phyloP scores from a whole-genome alignment of 768 basidiomycete species.

The Tricholoma saponaceum region DNA sequence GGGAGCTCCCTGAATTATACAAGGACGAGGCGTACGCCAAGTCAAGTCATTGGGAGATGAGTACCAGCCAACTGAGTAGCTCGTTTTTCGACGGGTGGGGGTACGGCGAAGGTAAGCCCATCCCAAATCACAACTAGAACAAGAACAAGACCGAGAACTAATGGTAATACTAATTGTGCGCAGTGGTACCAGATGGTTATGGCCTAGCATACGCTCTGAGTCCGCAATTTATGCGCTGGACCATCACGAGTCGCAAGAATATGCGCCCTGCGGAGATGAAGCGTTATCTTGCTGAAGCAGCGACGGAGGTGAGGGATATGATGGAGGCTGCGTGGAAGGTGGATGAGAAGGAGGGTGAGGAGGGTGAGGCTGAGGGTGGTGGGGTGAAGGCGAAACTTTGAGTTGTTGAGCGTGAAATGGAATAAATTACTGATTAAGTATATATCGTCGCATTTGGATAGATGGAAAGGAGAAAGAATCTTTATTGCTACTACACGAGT shows the following conservation, averaged over 20 bases:
- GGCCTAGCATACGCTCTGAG: conserved; percentile 91
- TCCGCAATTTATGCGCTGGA: conserved; percentile 83
- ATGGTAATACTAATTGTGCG: too few species aligned
- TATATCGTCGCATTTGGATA: too few species aligned
- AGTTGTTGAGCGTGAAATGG: not conserved
- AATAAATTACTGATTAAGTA: not conserved
- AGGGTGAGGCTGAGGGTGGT: not conserved
- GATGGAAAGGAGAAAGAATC: too few species aligned
- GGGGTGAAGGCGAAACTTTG: conserved; percentile 11
- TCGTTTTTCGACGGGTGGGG: conserved; percentile 93
- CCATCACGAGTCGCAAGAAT: conserved; percentile 71
- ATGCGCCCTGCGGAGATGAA: conserved; percentile 45
- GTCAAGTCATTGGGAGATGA: conserved; percentile 89
- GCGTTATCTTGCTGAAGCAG: conserved; percentile 42
- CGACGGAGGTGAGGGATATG: conserved; percentile 17
- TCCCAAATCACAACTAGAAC: too few species aligned
- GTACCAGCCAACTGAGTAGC: conserved; percentile 83
- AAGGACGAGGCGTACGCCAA: conserved; percentile 62
- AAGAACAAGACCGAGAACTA: too few species aligned
- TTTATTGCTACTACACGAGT: too few species aligned
- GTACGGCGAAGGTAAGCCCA: conserved; percentile 79
- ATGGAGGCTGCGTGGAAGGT: conserved; percentile 15
- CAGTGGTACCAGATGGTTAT: conserved; percentile 89
- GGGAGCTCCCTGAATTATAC: conserved; percentile 67
- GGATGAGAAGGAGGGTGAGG: conserved; percentile 4